phyloP scores from a whole-genome alignment of 768 basidiomycete genomes.

The Dentipellis sp. region DNA sequence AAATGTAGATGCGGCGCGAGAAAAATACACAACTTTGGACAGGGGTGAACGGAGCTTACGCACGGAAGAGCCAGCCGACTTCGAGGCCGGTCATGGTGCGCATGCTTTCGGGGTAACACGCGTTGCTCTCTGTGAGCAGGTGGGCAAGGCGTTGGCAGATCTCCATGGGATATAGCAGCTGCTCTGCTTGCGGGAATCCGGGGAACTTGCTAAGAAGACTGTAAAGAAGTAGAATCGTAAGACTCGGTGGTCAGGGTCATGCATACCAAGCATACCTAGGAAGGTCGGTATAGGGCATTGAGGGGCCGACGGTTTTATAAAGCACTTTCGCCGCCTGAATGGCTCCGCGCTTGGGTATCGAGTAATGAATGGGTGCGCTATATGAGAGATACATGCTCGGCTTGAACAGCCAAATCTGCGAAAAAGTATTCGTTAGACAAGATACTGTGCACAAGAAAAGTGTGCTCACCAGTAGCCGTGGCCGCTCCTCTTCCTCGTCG shows the following conservation, averaged over 20 bases:
- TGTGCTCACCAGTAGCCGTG: conserved; percentile 66
- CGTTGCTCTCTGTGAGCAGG: conserved; percentile 69
- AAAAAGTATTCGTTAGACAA: background rate
- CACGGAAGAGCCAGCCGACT: conserved; percentile 64
- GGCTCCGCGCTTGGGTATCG: conserved; percentile 52
- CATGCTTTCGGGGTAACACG: conserved; percentile 65
- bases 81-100: conserved; percentile 74
- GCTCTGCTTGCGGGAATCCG: conserved; percentile 83
- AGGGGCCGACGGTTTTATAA: conserved; percentile 68
- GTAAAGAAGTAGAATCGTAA: background rate
- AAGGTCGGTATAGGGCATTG: conserved; percentile 41
- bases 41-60: conserved; percentile 6
- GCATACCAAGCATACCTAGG: conserved; percentile 32
- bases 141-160: conserved; percentile 65
- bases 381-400: conserved; percentile 79
- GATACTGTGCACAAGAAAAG: background rate
- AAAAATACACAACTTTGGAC: no score
- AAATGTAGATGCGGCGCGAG: no score
- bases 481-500: conserved; percentile 80
- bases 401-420: conserved; percentile 91
- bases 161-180: conserved; percentile 72
- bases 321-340: conserved; percentile 76
- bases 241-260: background rate
- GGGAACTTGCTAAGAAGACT: conserved; percentile 65
- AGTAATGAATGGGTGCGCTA: conserved; percentile 40